These are phyloP conservation scores for Apiospora rasikravindrae DNA, from an alignment of 2,329 filamentous ascomycete genomes.

Conservation along the genomic window DNA sequence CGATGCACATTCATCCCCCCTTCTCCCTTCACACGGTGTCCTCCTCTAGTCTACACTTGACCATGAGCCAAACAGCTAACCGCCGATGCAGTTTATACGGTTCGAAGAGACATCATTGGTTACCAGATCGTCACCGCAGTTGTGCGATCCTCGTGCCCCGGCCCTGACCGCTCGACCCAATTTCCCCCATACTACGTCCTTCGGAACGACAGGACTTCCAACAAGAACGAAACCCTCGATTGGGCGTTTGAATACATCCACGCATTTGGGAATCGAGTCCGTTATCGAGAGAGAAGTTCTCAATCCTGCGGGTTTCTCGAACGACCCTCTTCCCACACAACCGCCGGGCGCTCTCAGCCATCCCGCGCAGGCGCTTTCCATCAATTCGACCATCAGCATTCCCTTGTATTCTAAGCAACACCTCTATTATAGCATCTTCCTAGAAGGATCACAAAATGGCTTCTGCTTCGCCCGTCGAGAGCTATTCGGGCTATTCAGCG, in stretches of 20 bases:
- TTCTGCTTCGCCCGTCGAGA: slow-evolving; percentile 52
- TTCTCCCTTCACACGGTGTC: not conserved
- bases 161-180: slow-evolving; percentile 7
- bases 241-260: slow-evolving; percentile 3
- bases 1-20: not conserved
- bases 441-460: slow-evolving; percentile 45
- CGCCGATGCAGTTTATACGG: not conserved
- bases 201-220: slow-evolving; percentile 5
- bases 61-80: not conserved
- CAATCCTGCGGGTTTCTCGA: slow-evolving; percentile 10
- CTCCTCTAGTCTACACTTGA: not conserved
- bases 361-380: slow-evolving; percentile 36
- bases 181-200: slow-evolving; percentile 4
- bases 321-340: slow-evolving; percentile 14
- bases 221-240: not conserved
- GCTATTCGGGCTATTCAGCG: slow-evolving; percentile 39
- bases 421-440: slow-evolving; percentile 35
- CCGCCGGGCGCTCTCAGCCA: slow-evolving; percentile 26
- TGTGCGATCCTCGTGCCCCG: slow-evolving; percentile 6
- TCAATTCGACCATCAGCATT: slow-evolving; percentile 28
- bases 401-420: slow-evolving; percentile 27
- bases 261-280: not conserved
- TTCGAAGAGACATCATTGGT: not conserved
- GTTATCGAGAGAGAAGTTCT: not conserved
- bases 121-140: not conserved